Conservation (phyloP, 768 basidiomycete species). For the Inosperma sp. region DNA sequence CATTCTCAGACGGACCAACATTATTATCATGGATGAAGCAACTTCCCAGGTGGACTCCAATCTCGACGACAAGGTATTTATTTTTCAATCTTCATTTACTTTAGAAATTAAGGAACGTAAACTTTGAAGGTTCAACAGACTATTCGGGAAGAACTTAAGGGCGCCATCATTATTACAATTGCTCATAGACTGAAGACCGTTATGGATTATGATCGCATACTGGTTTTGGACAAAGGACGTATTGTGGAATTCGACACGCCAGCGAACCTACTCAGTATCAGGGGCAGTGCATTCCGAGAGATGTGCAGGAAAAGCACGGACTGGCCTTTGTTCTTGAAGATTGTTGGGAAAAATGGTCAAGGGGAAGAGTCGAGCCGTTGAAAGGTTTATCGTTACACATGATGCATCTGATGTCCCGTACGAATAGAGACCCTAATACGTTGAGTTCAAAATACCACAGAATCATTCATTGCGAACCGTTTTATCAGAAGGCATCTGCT, state of each 20-base stretch:
- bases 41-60: slow-evolving; percentile 69
- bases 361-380: not conserved
- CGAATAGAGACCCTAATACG: not conserved
- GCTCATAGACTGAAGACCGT: slow-evolving; percentile 77
- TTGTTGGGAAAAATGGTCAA: slow-evolving; percentile 15
- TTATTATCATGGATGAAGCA: slow-evolving; percentile 76
- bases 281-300: slow-evolving; percentile 58
- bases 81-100: not conserved
- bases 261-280: slow-evolving; percentile 43
- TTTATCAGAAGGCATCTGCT: slow-evolving; percentile 27
- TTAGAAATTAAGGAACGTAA: not conserved
- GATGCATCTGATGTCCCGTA: not conserved
- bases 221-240: slow-evolving; percentile 69
- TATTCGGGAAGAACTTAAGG: slow-evolving; percentile 65
- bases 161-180: slow-evolving; percentile 76
- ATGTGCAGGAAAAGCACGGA: slow-evolving; percentile 64
- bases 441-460: not conserved
- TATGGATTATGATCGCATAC: slow-evolving; percentile 68
- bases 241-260: slow-evolving; percentile 78
- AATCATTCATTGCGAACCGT: not conserved
- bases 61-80: slow-evolving; percentile 59
- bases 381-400: not conserved
- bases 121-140: slow-evolving; percentile 63
- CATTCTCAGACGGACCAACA: slow-evolving; percentile 55
- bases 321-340: slow-evolving; percentile 37